Evolutionary conservation across 176 grass and related monocot genomes (phyloP).

Genomic region (Triticum turgidum): DNA sequence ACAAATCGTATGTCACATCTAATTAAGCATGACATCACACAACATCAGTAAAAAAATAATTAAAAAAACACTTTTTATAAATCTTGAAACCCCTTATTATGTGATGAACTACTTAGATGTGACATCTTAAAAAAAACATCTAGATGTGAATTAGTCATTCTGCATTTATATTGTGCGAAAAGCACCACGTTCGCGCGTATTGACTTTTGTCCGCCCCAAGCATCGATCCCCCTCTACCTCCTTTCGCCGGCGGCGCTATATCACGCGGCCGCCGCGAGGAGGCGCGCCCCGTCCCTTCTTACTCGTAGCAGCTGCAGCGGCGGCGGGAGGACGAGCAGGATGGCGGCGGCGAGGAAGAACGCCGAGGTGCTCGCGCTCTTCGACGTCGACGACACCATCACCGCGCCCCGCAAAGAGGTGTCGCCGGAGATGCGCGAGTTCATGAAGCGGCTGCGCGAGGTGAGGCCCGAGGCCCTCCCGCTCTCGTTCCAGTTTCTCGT

Average conservation of each 20-base stretch:
- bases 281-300: too few relatives aligned
- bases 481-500: not conserved
- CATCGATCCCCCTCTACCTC: not conserved
- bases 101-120: too few relatives aligned
- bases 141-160: too few relatives aligned
- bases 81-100: too few relatives aligned
- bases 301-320: not conserved
- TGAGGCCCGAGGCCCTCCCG: not conserved
- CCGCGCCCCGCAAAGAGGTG: conserved; percentile 76
- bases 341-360: conserved; percentile 45
- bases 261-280: not conserved
- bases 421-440: conserved; percentile 87
- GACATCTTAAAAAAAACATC: too few relatives aligned
- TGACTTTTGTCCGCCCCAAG: conserved; percentile 11
- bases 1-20: too few relatives aligned
- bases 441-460: conserved; percentile 73
- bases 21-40: too few relatives aligned
- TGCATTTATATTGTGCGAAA: too few relatives aligned
- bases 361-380: conserved; percentile 78
- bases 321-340: not conserved
- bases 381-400: conserved; percentile 95
- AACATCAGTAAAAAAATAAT: too few relatives aligned
- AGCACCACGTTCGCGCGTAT: too few relatives aligned
- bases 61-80: too few relatives aligned
- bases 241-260: not conserved